Conservation (phyloP, 768 basidiomycete species). For the Lentinula aciculospora region DNA sequence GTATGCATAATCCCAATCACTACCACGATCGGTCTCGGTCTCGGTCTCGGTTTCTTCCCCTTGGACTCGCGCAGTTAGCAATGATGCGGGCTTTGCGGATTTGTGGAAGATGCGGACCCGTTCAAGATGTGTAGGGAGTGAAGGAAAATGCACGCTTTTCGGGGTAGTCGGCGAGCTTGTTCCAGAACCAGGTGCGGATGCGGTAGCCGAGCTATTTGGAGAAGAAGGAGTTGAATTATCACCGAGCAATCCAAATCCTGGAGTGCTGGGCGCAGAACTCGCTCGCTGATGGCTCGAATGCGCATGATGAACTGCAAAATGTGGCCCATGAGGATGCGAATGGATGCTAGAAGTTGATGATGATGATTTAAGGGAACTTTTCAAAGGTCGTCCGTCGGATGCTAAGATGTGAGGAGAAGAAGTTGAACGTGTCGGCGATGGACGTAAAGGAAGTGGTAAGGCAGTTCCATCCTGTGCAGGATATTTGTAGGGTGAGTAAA, state of each 20-base stretch:
- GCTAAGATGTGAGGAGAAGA: slow-evolving; percentile 40
- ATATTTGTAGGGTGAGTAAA: slow-evolving; percentile 39
- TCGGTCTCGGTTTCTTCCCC: slow-evolving; percentile 44
- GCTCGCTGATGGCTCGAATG: slow-evolving; percentile 24
- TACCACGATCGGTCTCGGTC: slow-evolving; percentile 32
- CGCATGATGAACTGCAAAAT: slow-evolving; percentile 13
- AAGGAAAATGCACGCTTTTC: slow-evolving; percentile 89
- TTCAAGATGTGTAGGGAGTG: slow-evolving; percentile 53
- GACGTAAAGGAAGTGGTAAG: slow-evolving; percentile 10
- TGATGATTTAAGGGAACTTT: slow-evolving; percentile 72
- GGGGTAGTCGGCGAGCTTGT: slow-evolving; percentile 29
- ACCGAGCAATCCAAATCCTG: slow-evolving; percentile 11
- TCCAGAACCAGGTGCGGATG: slow-evolving; percentile 7
- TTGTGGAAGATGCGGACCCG: slow-evolving; percentile 59
- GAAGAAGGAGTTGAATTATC: neutral
- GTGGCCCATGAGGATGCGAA: slow-evolving; percentile 23
- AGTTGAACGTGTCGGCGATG: slow-evolving; percentile 24
- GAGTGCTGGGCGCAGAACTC: slow-evolving; percentile 60
- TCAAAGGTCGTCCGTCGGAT: slow-evolving; percentile 81
- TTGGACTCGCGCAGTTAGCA: slow-evolving; percentile 19
- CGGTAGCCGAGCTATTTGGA: slow-evolving; percentile 4
- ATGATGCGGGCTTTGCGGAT: slow-evolving; percentile 64
- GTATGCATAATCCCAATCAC: slow-evolving; percentile 10
- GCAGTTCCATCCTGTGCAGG: slow-evolving; percentile 20
- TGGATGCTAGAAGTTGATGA: slow-evolving; percentile 44